A percentile compares a stretch with the other conserved stretches of the same genome.
phyloP scores from a whole-genome alignment of 2,329 filamentous ascomycete genomes.

The Aspergillus candidus region DNA sequence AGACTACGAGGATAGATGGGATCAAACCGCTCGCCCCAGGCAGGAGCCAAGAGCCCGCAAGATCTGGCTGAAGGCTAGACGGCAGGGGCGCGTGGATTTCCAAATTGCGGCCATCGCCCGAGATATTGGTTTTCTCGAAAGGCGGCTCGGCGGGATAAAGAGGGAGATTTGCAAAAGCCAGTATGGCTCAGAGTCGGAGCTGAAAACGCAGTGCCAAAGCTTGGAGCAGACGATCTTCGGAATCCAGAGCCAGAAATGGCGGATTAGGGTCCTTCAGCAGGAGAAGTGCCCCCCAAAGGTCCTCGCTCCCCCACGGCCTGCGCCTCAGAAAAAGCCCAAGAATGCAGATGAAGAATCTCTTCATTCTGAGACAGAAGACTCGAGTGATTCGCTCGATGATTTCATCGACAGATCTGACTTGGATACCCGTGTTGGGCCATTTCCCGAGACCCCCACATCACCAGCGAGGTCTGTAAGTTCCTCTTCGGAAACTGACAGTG shows the following conservation, averaged over 20 bases:
- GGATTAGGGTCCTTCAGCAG: constrained; percentile 36
- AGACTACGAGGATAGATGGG: constrained; percentile 52
- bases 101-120: constrained; percentile 43
- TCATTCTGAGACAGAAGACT: constrained; percentile 22
- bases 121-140: constrained; percentile 40
- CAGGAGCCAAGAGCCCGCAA: constrained; percentile 52
- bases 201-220: constrained; percentile 51
- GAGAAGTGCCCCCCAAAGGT: constrained; percentile 26
- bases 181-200: constrained; percentile 49
- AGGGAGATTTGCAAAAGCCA: constrained; percentile 47
- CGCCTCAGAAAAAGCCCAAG: constrained; percentile 3
- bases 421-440: background rate
- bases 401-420: constrained; percentile 25
- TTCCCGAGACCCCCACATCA: background rate
- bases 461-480: background rate
- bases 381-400: constrained; percentile 17
- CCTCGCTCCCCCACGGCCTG: constrained; percentile 10
- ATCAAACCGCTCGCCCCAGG: constrained; percentile 51
- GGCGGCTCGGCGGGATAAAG: constrained; percentile 52
- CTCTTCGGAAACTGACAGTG: constrained; percentile 15
- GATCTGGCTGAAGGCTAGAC: constrained; percentile 56
- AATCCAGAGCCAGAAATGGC: constrained; percentile 43
- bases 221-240: constrained; percentile 63
- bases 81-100: constrained; percentile 31
- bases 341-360: constrained; percentile 30